Conservation (phyloP, 106 monocot species). For the Cymbidium sinense region DNA sequence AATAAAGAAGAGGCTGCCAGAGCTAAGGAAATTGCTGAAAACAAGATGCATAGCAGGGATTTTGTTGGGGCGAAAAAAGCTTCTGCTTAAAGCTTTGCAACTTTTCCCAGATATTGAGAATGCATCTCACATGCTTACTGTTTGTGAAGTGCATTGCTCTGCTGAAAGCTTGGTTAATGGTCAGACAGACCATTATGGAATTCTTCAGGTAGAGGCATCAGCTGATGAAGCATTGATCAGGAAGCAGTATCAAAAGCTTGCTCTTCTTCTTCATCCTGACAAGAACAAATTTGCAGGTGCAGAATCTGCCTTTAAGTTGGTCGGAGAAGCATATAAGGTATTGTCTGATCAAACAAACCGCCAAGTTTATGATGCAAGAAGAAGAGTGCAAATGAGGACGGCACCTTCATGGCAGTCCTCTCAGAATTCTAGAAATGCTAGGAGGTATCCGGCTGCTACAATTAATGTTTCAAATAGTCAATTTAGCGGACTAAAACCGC, state of each 20-base stretch:
- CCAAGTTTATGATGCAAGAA: constrained; percentile 64
- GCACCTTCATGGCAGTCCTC: constrained; percentile 15
- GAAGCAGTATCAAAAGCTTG: constrained; percentile 70
- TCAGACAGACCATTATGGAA: constrained; percentile 45
- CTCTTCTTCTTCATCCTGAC: constrained; percentile 72
- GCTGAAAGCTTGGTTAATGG: constrained; percentile 43
- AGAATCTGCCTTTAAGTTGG: constrained; percentile 80
- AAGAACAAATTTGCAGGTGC: constrained; percentile 80
- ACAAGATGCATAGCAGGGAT: constrained; percentile 50
- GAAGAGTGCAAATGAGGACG: constrained; percentile 11
- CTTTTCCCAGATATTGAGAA: constrained; percentile 74
- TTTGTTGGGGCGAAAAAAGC: constrained; percentile 46
- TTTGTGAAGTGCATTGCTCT: constrained; percentile 75
- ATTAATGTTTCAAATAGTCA: constrained; percentile 8
- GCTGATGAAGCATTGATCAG: constrained; percentile 55
- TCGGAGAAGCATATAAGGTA: constrained; percentile 41
- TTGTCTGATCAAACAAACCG: constrained; percentile 59
- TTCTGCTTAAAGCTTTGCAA: constrained; percentile 52
- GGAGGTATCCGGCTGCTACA: constrained; percentile 14
- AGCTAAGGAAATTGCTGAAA: constrained; percentile 63
- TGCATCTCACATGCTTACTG: constrained; percentile 58
- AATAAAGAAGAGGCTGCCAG: constrained; percentile 82
- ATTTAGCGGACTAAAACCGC: constrained; percentile 8
- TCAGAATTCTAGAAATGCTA: constrained; percentile 21
- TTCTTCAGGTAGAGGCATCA: constrained; percentile 50